phyloP scores from a whole-genome alignment of 805 yeast genomes.

The Lipomyces yamanashiensis region DNA sequence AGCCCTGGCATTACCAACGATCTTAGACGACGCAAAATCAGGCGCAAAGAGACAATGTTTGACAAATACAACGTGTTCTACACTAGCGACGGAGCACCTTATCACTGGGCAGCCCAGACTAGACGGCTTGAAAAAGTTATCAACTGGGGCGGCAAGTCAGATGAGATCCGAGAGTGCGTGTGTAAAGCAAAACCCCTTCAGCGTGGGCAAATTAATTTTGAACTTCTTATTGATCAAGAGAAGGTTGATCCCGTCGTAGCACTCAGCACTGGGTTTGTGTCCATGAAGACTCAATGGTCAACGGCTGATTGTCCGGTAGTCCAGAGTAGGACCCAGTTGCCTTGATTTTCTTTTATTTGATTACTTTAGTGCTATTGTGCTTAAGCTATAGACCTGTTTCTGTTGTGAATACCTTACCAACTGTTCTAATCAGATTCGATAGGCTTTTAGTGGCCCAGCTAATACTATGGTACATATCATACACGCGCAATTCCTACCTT shows the following conservation, averaged over 20 bases:
- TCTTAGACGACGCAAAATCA: constrained; percentile 21
- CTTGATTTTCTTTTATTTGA: background rate
- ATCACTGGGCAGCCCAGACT: constrained; percentile 60
- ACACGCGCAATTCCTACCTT: constrained; percentile 28
- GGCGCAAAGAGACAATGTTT: constrained; percentile 28
- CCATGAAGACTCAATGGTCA: constrained; percentile 74
- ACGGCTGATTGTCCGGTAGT: constrained; percentile 30
- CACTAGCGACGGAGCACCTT: constrained; percentile 57
- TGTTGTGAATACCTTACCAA: background rate
- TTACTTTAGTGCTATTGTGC: background rate
- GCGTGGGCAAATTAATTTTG: constrained; percentile 64
- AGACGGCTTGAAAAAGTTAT: constrained; percentile 56
- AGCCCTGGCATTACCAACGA: background rate
- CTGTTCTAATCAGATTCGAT: background rate
- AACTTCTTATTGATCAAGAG: constrained; percentile 55
- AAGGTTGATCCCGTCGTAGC: constrained; percentile 58
- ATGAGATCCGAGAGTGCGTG: constrained; percentile 58
- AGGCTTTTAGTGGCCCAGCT: constrained; percentile 12
- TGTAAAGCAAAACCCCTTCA: constrained; percentile 62
- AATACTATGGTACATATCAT: background rate
- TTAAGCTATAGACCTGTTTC: constrained; percentile 2
- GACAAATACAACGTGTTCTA: constrained; percentile 56
- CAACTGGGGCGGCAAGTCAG: constrained; percentile 62
- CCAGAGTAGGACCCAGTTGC: constrained; percentile 16
- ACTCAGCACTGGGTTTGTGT: constrained; percentile 62